These are phyloP conservation scores for Phialophora chinensis DNA, from an alignment of 2,329 filamentous ascomycete genomes.

Conservation along the genomic window DNA sequence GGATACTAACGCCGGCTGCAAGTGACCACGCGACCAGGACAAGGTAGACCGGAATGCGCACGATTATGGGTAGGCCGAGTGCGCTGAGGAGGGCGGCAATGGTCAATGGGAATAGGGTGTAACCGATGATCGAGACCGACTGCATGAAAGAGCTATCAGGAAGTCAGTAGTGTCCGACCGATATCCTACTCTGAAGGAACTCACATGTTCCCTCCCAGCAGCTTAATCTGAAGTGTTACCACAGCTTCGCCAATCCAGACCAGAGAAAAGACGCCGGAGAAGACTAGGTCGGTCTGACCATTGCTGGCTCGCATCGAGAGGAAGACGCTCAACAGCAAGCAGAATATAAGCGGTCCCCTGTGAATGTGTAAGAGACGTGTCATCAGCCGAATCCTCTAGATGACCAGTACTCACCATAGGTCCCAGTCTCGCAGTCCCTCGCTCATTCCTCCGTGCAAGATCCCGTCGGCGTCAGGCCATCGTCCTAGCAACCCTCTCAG, in stretches of 20 bases:
- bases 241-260: constrained; percentile 97
- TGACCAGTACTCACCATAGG: constrained; percentile 67
- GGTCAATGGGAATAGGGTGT: constrained; percentile 95
- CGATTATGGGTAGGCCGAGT: constrained; percentile 76
- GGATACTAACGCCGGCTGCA: constrained; percentile 92
- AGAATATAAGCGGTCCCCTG: constrained; percentile 92
- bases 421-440: constrained; percentile 95
- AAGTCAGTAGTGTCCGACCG: constrained; percentile 27
- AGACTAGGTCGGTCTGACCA: constrained; percentile 85
- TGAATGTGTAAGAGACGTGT: not conserved
- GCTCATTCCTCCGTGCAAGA: constrained; percentile 76
- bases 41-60: constrained; percentile 87
- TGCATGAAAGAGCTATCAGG: constrained; percentile 86
- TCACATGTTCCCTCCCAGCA: constrained; percentile 95
- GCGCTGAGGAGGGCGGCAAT: constrained; percentile 90
- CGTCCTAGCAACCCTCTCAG: constrained; percentile 64
- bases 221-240: constrained; percentile 96
- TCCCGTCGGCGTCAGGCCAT: constrained; percentile 71
- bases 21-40: constrained; percentile 90
- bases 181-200: constrained; percentile 47
- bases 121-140: constrained; percentile 96
- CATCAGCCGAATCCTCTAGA: not conserved
- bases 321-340: constrained; percentile 83
- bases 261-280: constrained; percentile 94
- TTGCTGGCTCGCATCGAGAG: constrained; percentile 80